phyloP scores from a whole-genome alignment of 176 grass and related monocot genomes.

The Bromus sterilis region DNA sequence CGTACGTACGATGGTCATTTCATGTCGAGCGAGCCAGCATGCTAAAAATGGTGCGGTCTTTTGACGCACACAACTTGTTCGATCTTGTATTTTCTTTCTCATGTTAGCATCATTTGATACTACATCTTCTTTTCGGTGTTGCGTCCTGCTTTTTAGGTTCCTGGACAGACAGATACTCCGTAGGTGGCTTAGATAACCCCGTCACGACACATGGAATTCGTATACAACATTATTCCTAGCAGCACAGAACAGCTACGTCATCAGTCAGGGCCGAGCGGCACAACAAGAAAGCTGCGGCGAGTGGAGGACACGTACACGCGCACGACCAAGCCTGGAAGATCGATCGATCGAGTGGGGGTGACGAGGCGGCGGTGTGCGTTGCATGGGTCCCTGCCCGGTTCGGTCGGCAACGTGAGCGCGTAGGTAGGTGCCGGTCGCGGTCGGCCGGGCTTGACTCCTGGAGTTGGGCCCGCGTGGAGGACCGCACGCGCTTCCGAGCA shows the following conservation, averaged over 20 bases:
- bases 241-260: too few relatives aligned
- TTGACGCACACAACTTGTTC: not conserved
- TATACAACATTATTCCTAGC: not conserved
- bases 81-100: not conserved
- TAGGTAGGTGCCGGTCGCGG: not conserved
- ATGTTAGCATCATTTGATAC: not conserved
- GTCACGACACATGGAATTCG: not conserved
- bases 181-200: not conserved
- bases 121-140: not conserved
- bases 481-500: not conserved
- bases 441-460: not conserved
- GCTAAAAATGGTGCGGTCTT: not conserved
- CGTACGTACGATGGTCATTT: not conserved
- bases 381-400: not conserved
- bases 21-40: not conserved
- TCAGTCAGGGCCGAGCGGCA: too few relatives aligned
- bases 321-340: too few relatives aligned
- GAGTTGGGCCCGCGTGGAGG: not conserved
- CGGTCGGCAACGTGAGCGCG: constrained; percentile 1
- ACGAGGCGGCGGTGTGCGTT: not conserved
- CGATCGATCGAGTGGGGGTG: not conserved
- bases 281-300: not conserved
- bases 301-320: not conserved
- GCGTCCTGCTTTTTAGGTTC: not conserved
- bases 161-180: too few relatives aligned